These are phyloP conservation scores for Phialophora verrucosa DNA, from an alignment of 2,329 filamentous ascomycete genomes.

Conservation along the genomic window DNA sequence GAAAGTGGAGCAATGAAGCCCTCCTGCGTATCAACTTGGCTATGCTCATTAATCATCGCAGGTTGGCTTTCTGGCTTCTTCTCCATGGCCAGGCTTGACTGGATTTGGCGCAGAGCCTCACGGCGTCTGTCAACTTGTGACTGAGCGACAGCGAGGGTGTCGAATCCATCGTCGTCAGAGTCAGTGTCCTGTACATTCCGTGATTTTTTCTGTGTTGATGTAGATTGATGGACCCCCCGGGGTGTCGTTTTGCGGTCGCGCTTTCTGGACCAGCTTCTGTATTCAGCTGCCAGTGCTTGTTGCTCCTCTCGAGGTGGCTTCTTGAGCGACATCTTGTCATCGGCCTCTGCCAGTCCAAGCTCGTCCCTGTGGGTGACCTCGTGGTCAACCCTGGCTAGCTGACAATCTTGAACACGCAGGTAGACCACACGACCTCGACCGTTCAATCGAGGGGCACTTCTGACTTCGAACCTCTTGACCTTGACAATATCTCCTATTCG, in stretches of 20 bases:
- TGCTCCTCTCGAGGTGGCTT: slow-evolving; percentile 8
- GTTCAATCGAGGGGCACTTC: slow-evolving; percentile 36
- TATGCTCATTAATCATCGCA: background rate
- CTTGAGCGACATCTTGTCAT: slow-evolving; percentile 5
- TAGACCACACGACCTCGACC: slow-evolving; percentile 38
- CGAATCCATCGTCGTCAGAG: slow-evolving; percentile 30
- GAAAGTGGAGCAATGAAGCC: background rate
- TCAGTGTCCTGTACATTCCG: slow-evolving; percentile 13
- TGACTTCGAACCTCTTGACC: slow-evolving; percentile 38
- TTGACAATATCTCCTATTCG: slow-evolving; percentile 37
- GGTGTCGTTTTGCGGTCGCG: background rate
- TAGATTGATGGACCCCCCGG: background rate
- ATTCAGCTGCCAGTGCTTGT: background rate
- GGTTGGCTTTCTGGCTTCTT: background rate
- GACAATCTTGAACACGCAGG: slow-evolving; percentile 40
- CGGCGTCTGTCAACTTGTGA: slow-evolving; percentile 27
- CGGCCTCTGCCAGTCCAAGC: slow-evolving; percentile 19
- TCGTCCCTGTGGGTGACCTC: background rate
- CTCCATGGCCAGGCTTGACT: slow-evolving; percentile 6
- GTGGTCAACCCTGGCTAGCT: slow-evolving; percentile 24
- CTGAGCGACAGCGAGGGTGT: slow-evolving; percentile 26
- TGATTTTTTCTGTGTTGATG: background rate
- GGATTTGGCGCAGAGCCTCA: slow-evolving; percentile 27
- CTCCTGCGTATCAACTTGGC: background rate
- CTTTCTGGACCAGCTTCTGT: slow-evolving; percentile 2